Conservation (phyloP, 2,329 filamentous ascomycete species). For the Aspergillus thermomutatus region DNA sequence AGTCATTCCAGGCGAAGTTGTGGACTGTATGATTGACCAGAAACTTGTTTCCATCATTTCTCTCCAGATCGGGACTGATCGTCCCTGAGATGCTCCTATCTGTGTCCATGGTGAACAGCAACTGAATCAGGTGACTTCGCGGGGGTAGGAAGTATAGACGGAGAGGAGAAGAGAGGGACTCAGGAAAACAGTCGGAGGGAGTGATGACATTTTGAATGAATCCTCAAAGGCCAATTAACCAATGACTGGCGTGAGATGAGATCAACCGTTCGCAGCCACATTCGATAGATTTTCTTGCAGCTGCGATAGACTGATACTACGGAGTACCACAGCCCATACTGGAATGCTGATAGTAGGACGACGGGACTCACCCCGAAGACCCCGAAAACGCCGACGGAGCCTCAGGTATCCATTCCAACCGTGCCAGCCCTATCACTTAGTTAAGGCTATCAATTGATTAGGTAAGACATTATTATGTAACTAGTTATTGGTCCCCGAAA, state of each 20-base stretch:
- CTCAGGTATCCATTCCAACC: background rate
- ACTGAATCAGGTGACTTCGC: background rate
- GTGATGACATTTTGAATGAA: background rate
- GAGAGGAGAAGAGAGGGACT: background rate
- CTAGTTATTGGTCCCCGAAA: no score
- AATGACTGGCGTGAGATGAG: background rate
- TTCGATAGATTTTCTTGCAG: background rate
- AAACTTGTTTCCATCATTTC: constrained; percentile 27
- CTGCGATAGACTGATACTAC: background rate
- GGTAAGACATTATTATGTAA: no score
- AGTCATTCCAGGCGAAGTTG: constrained; percentile 62
- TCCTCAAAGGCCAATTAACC: background rate
- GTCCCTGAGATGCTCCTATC: background rate
- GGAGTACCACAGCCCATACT: background rate
- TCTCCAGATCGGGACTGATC: constrained; percentile 25
- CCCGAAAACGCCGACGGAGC: background rate
- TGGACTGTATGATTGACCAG: constrained; percentile 59
- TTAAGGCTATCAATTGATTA: no score
- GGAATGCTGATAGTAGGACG: background rate
- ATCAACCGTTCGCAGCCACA: background rate
- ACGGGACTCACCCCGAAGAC: background rate
- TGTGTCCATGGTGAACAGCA: background rate
- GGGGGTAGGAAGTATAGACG: background rate
- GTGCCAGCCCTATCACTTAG: no score
- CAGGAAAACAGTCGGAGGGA: background rate